A percentile compares a stretch with the other conserved stretches of the same genome.
These are phyloP conservation scores for Solanum pinnatisectum DNA, from an alignment of 257 asterid genomes.

Conservation along the genomic window DNA sequence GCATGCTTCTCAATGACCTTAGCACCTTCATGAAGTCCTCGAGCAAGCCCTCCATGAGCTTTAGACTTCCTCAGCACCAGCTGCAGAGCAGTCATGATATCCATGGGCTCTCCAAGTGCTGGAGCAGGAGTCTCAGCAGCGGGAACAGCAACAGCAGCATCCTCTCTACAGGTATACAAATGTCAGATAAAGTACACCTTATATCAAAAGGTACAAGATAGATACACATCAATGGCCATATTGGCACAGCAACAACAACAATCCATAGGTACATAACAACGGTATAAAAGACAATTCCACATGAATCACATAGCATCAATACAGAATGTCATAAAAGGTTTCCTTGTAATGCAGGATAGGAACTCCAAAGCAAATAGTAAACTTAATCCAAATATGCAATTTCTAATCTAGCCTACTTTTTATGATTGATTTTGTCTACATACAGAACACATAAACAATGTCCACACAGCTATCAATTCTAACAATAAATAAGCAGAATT, in stretches of 20 bases:
- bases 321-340: neutral
- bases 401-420: neutral
- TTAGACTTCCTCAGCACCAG: slow-evolving; percentile 52
- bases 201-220: neutral
- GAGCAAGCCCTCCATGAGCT: slow-evolving; percentile 62
- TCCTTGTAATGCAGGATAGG: neutral
- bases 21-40: slow-evolving; percentile 64
- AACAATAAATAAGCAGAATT: neutral
- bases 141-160: slow-evolving; percentile 14
- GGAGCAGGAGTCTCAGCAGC: slow-evolving; percentile 28
- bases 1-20: slow-evolving; percentile 65
- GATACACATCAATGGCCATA: neutral
- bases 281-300: neutral
- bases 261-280: neutral
- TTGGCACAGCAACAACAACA: neutral
- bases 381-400: neutral
- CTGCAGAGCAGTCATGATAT: slow-evolving; percentile 49
- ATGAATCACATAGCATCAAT: neutral
- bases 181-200: neutral
- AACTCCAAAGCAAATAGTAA: neutral
- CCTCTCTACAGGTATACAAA: slow-evolving; percentile 16
- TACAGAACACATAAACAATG: neutral
- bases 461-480: neutral
- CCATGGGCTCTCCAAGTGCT: slow-evolving; percentile 59
- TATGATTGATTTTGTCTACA: neutral